Base-by-base conservation (phyloP, 768 basidiomycete genomes). In the Grammothele lineata region DNA sequence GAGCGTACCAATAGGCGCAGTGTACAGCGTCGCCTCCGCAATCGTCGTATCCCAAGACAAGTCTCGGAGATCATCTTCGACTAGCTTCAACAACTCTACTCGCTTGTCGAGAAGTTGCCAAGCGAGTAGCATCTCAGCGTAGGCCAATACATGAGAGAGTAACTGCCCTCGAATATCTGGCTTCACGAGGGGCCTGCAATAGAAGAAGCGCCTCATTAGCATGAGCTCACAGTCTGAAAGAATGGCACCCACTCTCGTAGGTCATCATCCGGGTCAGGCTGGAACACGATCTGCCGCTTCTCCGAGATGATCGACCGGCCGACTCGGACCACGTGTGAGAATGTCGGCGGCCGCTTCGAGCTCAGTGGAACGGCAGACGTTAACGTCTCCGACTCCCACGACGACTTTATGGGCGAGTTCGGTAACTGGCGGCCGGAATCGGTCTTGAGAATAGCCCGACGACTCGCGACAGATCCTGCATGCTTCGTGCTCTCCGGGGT, bases 51-150 rank as follows among this genome's bases (percentile, higher is more conserved):
- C 53, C 50, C 65, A 11, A 54, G 60, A 2, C 44, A 57, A 50
- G 30, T 53, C 24, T 42, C 51, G 42, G 47, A 57, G 22, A 47
- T 60, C 59, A 36, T 57, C 63, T 51, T 70, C 71, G 18, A 83
- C 73, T n/a, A 77, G 71, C 53, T 87, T 87, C 47, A 92, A 65
- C 1, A 92, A 71, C 53, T 90, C 87, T 15, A 83, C 65, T 3
- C 90, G 78, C 60, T 89, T 86, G 33, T 80, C 72, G 55, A 77
- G 68, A 43, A 90, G 62, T 51, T 79, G 68, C 92, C 91, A 93
- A 36, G 81, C 68, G 53, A 80, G 79, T 19, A 93, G 68, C 52
- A 85, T 67, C 46, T 92, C 87, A 5, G 86, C 85, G 59, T 92
- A 93, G 1, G 73, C 71, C 35, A 80, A 65, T 18, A 92, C 70